phyloP scores from a whole-genome alignment of 805 yeast genomes.

The Cyberlindnera euphorbiiphila region DNA sequence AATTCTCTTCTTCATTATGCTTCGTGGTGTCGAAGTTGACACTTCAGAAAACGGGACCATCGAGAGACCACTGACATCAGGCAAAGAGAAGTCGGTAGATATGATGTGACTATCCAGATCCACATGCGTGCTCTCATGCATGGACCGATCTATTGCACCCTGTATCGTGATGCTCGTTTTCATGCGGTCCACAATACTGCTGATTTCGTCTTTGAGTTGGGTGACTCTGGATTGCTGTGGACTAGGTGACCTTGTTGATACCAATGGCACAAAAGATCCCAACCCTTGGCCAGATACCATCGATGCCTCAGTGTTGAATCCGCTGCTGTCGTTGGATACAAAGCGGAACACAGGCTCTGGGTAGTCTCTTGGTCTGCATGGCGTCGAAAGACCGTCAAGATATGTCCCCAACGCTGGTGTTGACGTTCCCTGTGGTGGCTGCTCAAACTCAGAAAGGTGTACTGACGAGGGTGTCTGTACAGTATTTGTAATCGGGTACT shows the following conservation, averaged over 20 bases:
- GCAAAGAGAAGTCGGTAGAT: constrained; percentile 3
- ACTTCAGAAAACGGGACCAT: constrained; percentile 3
- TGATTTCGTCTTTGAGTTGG: constrained; percentile 21
- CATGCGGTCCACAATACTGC: constrained; percentile 12
- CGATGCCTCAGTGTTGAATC: constrained; percentile 10
- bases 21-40: constrained; percentile 10
- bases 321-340: constrained; percentile 6
- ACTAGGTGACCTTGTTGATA: too few species aligned
- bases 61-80: constrained; percentile 9
- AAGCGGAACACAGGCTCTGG: constrained; percentile 24
- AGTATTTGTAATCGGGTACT: neutral
- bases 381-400: constrained; percentile 1
- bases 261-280: too few species aligned
- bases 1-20: constrained; percentile 8
- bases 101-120: neutral
- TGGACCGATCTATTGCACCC: neutral
- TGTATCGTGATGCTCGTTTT: constrained; percentile 7
- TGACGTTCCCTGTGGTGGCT: constrained; percentile 27
- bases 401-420: constrained; percentile 22
- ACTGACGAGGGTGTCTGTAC: constrained; percentile 19
- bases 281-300: constrained; percentile 4
- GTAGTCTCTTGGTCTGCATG: constrained; percentile 16
- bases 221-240: constrained; percentile 8
- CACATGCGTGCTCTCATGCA: constrained; percentile 1
- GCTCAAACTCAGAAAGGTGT: constrained; percentile 27